Percentiles rank a stretch among this genome's conserved stretches.
Evolutionary conservation across 805 yeast genomes (phyloP).

Genomic region (Yarrowia hollandica): DNA sequence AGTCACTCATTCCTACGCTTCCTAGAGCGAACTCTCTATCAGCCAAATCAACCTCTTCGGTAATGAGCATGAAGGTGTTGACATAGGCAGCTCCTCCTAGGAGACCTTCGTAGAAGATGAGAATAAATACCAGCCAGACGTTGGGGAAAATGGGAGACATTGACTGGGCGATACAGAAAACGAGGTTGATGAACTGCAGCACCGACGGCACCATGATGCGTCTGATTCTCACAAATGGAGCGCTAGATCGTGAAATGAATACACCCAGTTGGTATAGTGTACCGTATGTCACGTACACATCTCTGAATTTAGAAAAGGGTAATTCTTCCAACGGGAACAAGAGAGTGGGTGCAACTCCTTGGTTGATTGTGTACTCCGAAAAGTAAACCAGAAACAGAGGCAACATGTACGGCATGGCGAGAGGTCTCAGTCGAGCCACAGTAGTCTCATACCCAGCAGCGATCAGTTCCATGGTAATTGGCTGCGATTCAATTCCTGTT

Average conservation of each 20-base stretch:
- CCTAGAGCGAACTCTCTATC: conserved; percentile 81
- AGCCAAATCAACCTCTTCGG: conserved; percentile 53
- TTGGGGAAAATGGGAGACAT: conserved; percentile 55
- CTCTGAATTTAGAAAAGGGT: conserved; percentile 73
- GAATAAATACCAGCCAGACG: conserved; percentile 59
- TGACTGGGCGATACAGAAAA: conserved; percentile 63
- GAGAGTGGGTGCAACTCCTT: conserved; percentile 86
- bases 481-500: neutral
- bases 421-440: conserved; percentile 37
- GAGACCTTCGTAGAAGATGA: conserved; percentile 81
- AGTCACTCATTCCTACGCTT: conserved; percentile 78
- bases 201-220: conserved; percentile 61
- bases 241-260: conserved; percentile 84
- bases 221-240: conserved; percentile 59
- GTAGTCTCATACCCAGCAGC: conserved; percentile 31
- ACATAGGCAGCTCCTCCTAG: conserved; percentile 90
- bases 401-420: conserved; percentile 59
- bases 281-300: conserved; percentile 88
- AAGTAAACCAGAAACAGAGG: conserved; percentile 83
- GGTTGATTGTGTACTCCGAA: conserved; percentile 86
- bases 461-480: neutral
- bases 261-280: conserved; percentile 91
- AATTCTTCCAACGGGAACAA: conserved; percentile 69
- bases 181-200: conserved; percentile 66
- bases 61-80: conserved; percentile 78